Evolutionary conservation across 805 yeast species (phyloP).

Genomic region (Metschnikowia chrysomelidarum): DNA sequence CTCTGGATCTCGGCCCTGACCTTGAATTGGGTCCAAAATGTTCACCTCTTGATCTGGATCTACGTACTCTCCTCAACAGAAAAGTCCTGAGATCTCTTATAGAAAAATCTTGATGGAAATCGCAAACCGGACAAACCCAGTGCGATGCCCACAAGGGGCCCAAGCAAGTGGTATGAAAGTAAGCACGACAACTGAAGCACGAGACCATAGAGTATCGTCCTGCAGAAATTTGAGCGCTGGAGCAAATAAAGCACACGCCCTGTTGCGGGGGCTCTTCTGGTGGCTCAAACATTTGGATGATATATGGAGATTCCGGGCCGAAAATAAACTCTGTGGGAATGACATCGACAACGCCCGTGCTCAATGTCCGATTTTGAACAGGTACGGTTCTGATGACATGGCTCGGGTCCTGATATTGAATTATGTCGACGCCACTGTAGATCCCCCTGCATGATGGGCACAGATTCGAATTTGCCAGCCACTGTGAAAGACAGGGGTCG

Average conservation of each 20-base stretch:
- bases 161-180: slow-evolving; percentile 42
- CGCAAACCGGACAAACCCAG: slow-evolving; percentile 57
- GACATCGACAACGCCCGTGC: slow-evolving; percentile 35
- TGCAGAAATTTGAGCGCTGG: slow-evolving; percentile 32
- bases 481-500: slow-evolving; percentile 50
- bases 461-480: slow-evolving; percentile 56
- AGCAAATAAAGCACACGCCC: slow-evolving; percentile 35
- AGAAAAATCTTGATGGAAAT: slow-evolving; percentile 34
- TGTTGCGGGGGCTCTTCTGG: slow-evolving; percentile 5
- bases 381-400: slow-evolving; percentile 13
- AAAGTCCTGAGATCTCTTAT: too few relatives aligned
- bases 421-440: slow-evolving; percentile 38
- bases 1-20: too few relatives aligned
- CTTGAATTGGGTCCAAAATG: too few relatives aligned
- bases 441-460: slow-evolving; percentile 61
- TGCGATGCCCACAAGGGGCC: slow-evolving; percentile 23
- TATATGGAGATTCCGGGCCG: too few relatives aligned
- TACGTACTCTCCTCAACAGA: too few relatives aligned
- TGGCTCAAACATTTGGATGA: too few relatives aligned
- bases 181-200: slow-evolving; percentile 37
- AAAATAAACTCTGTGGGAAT: slow-evolving; percentile 39
- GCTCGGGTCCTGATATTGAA: slow-evolving; percentile 18
- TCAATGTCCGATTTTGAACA: slow-evolving; percentile 32
- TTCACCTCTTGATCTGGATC: too few relatives aligned
- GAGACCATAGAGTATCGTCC: slow-evolving; percentile 20